phyloP scores from a whole-genome alignment of 768 basidiomycete species.

The Lactarius sp. region DNA sequence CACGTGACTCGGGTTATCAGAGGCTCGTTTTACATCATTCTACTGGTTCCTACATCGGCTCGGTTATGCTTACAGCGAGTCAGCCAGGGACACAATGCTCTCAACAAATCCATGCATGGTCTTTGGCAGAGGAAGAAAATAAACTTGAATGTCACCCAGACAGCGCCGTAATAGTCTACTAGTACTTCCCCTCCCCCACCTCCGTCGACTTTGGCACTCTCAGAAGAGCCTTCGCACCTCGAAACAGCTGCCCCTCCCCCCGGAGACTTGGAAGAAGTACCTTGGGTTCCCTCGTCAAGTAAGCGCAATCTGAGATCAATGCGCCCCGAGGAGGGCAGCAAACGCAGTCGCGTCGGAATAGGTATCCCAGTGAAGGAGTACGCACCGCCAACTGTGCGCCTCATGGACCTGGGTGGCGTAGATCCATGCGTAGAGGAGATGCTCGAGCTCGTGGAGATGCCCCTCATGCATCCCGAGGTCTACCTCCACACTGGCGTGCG shows the following conservation, averaged over 20 bases:
- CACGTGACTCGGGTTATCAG: too few species aligned
- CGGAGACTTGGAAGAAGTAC: slow-evolving; percentile 12
- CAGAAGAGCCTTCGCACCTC: slow-evolving; percentile 15
- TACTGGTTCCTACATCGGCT: neutral
- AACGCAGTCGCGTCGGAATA: slow-evolving; percentile 41
- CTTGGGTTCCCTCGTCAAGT: slow-evolving; percentile 32
- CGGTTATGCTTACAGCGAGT: slow-evolving; percentile 28
- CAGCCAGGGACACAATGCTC: too few species aligned
- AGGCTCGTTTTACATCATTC: too few species aligned
- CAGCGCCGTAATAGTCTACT: slow-evolving; percentile 26
- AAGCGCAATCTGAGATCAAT: slow-evolving; percentile 63
- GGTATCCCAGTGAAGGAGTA: slow-evolving; percentile 47
- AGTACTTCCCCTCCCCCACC: slow-evolving; percentile 27
- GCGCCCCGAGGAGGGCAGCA: slow-evolving; percentile 51
- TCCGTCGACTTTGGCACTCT: slow-evolving; percentile 5
- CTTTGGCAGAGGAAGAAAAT: slow-evolving; percentile 71
- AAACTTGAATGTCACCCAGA: slow-evolving; percentile 51
- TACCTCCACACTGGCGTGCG: slow-evolving; percentile 91
- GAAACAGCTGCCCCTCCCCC: slow-evolving; percentile 6
- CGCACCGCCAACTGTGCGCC: slow-evolving; percentile 64
- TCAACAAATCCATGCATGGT: slow-evolving; percentile 71
- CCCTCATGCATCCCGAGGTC: slow-evolving; percentile 90
- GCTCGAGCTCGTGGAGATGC: slow-evolving; percentile 95
- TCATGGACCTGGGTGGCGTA: slow-evolving; percentile 87
- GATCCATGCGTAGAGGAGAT: slow-evolving; percentile 85